Evolutionary conservation across 164 flowering plant species (phyloP).

Genomic region (Annona cherimola): DNA sequence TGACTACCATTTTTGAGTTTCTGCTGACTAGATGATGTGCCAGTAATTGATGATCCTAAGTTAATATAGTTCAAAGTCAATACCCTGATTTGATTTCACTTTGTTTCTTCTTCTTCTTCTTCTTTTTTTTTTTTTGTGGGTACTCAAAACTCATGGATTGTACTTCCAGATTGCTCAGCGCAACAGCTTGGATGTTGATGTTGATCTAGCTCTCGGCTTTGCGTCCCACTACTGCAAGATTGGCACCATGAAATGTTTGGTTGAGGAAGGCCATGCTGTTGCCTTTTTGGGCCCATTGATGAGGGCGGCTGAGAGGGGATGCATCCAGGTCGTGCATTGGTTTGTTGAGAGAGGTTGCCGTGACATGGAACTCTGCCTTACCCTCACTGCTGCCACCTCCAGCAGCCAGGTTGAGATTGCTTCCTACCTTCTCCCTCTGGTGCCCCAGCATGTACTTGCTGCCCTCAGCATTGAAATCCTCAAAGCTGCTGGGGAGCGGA

Average conservation of each 20-base stretch:
- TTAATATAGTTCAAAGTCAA: background rate
- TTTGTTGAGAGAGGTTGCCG: conserved; percentile 79
- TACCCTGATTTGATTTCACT: background rate
- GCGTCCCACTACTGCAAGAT: conserved; percentile 92
- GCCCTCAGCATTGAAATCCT: conserved; percentile 92
- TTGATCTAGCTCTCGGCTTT: conserved; percentile 88
- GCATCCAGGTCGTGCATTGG: conserved; percentile 89
- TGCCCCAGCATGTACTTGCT: conserved; percentile 79
- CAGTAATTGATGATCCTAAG: background rate
- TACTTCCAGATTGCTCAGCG: conserved; percentile 75
- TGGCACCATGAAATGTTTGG: conserved; percentile 91
- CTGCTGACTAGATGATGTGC: too few species aligned
- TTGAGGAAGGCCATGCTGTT: conserved; percentile 84
- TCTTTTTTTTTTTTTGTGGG: background rate
- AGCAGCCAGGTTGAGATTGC: conserved; percentile 77
- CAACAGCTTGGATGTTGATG: conserved; percentile 94
- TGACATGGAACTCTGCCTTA: conserved; percentile 96
- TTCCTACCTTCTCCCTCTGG: conserved; percentile 82
- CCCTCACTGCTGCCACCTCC: conserved; percentile 92
- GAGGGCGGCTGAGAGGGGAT: conserved; percentile 96
- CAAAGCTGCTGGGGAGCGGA: conserved; percentile 93
- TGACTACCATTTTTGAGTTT: too few species aligned
- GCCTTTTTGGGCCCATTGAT: conserved; percentile 87
- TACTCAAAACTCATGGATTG: background rate
- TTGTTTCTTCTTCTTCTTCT: background rate